Evolutionary conservation across 2,329 filamentous ascomycete genomes (phyloP), one percentile per base, ranked within the genome.

Genomic region (Ceratocystis variospora): DNA sequence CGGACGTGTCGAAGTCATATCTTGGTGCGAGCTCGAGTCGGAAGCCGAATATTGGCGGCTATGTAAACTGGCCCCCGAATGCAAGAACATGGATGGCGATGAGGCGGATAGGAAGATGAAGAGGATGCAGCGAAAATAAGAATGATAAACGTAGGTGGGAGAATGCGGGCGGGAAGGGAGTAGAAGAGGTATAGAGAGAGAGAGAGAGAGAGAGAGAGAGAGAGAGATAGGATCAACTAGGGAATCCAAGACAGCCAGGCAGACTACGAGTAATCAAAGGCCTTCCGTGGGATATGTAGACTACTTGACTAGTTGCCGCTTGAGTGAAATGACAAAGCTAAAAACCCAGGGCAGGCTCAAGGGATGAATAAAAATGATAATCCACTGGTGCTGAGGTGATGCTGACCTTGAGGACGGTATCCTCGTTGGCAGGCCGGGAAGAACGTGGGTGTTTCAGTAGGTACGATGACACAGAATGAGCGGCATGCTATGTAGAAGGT

Each of bases 21-120:
- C 50, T 6, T 50, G 41, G 7, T 33, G 37, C 8, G 50, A 41
- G 19, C 28, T 22, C 25, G 50, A 57, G 19, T 67, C 33, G 19
- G 65, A 25, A 46, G 57, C 37, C 41, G 46, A 17, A 70, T 81
- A 84, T 72, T 84, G 81, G 71, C 84, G 82, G 72, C 82, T 82
- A 71, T 85, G 82, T 22, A 85, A 76, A 73, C 81, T 80, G 62
- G 82, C 82, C 59, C 81, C 82, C 19, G 81, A 77, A 71, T 85
- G 83, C 44, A 85, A 75, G 71, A 85, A 83, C 83, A 85, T 85
- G 69, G 62, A 85, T 85, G 69, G 62, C 65, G 66, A 48, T 63
- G 33, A 55, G 31, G 55, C 50, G 28, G 46, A 1, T 37, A 25
- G 31, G 45, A 19, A 50, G n/a, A 17, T n/a, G 28, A 25, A 19